A percentile compares a stretch with the other conserved stretches of the same genome.
These are phyloP conservation scores for Coemansia sp. DNA, from an alignment of 192 early-diverging fungal genomes.

Conservation along the genomic window DNA sequence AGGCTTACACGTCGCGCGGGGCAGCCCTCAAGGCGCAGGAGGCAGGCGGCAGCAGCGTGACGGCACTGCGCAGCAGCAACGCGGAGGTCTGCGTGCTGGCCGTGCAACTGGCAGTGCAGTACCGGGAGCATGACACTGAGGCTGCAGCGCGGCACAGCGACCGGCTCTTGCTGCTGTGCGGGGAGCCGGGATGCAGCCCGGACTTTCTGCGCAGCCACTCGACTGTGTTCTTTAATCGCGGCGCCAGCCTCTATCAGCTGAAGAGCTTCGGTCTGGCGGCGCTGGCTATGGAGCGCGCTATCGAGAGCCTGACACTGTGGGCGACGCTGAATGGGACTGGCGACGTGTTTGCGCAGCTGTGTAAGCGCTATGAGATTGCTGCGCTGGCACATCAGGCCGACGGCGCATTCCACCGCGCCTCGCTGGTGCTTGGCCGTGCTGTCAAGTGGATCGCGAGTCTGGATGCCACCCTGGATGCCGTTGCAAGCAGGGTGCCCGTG, in stretches of 20 bases:
- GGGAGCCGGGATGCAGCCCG: conserved; percentile 9
- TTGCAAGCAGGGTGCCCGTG: conserved; percentile 3
- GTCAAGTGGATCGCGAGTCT: conserved; percentile 11
- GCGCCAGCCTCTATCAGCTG: conserved; percentile 40
- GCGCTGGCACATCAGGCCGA: conserved; percentile 35
- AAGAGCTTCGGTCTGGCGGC: conserved; percentile 27
- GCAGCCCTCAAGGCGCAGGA: conserved; percentile 35
- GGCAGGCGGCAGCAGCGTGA: conserved; percentile 22
- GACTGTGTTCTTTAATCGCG: conserved; percentile 43
- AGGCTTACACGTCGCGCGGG: conserved; percentile 32
- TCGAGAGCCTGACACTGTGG: conserved; percentile 34
- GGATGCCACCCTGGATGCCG: not conserved
- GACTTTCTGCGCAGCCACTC: conserved; percentile 49
- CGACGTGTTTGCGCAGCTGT: conserved; percentile 33
- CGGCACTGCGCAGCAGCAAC: conserved; percentile 10
- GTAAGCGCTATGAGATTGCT: conserved; percentile 49
- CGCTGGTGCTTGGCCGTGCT: conserved; percentile 20
- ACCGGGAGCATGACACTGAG: conserved; percentile 9
- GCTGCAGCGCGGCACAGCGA: not conserved
- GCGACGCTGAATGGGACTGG: not conserved
- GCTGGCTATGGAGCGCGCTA: conserved; percentile 21
- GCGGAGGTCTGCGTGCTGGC: conserved; percentile 29
- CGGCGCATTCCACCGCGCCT: conserved; percentile 9
- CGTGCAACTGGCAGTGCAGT: conserved; percentile 28
- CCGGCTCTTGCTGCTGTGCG: conserved; percentile 22